These are phyloP conservation scores for Neurospora sp. DNA, from an alignment of 2,329 filamentous ascomycete genomes.

Conservation along the genomic window DNA sequence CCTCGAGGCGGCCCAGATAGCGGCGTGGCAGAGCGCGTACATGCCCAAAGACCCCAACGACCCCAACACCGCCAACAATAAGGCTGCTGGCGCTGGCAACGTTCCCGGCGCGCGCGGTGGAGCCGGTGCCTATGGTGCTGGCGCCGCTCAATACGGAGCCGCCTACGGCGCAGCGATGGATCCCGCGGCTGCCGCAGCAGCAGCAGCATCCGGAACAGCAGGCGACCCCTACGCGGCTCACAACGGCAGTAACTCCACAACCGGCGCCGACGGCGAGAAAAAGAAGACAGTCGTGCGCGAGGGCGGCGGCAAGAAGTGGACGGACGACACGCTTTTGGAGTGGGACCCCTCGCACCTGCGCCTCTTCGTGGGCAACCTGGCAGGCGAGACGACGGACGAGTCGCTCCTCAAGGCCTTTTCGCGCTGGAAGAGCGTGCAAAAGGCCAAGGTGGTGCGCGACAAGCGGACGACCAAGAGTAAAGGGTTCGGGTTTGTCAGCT, in stretches of 20 bases:
- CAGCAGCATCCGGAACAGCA: constrained; percentile 14
- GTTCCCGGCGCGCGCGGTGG: constrained; percentile 16
- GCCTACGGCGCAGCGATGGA: constrained; percentile 11
- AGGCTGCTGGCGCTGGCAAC: constrained; percentile 15
- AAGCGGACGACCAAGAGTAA: constrained; percentile 95
- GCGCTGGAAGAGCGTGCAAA: constrained; percentile 78
- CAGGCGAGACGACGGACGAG: constrained; percentile 95
- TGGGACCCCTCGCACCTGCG: constrained; percentile 95
- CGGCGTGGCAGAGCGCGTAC: constrained; percentile 91
- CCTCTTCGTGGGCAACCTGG: constrained; percentile 92
- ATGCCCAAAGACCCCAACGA: constrained; percentile 47
- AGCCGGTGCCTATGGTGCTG: constrained; percentile 15
- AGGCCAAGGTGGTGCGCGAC: constrained; percentile 87
- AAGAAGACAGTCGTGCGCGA: constrained; percentile 81
- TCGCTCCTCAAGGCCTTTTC: constrained; percentile 89
- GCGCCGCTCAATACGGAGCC: not conserved
- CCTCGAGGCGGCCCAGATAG: constrained; percentile 83
- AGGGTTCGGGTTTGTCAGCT: constrained; percentile 93
- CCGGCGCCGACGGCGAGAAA: constrained; percentile 45
- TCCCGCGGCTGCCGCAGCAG: constrained; percentile 18
- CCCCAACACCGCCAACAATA: constrained; percentile 15
- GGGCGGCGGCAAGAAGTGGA: constrained; percentile 89
- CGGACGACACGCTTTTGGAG: constrained; percentile 77
- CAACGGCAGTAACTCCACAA: constrained; percentile 34
- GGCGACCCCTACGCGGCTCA: constrained; percentile 20